These are phyloP conservation scores for Calocybe cyanea DNA, from an alignment of 768 basidiomycete species.

Conservation along the genomic window DNA sequence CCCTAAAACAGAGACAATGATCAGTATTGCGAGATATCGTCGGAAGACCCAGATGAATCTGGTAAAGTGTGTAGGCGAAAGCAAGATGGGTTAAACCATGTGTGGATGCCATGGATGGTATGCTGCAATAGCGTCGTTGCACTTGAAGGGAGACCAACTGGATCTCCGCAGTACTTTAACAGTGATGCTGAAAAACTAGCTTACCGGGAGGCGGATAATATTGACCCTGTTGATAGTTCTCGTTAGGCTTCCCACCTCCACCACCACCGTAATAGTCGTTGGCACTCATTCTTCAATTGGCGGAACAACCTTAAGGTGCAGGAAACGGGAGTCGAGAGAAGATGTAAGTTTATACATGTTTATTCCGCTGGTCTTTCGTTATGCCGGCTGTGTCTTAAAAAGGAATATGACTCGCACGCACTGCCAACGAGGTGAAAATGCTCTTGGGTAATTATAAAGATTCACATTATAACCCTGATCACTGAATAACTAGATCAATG, in stretches of 20 bases:
- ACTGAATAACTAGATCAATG: no score
- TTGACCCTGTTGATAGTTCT: slow-evolving; percentile 47
- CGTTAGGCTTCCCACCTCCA: slow-evolving; percentile 46
- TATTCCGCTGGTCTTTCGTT: slow-evolving; percentile 3
- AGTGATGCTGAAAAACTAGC: neutral
- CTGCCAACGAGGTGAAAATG: no score
- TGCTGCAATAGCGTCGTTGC: neutral
- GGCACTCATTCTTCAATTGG: slow-evolving; percentile 54
- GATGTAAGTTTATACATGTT: slow-evolving; percentile 28
- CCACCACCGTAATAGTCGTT: slow-evolving; percentile 67
- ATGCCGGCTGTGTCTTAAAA: neutral
- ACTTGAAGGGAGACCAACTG: neutral
- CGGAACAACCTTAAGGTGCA: slow-evolving; percentile 11
- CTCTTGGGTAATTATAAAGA: neutral
- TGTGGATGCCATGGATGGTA: neutral
- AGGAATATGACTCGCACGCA: slow-evolving; percentile 5
- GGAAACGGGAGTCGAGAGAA: slow-evolving; percentile 11
- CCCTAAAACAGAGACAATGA: slow-evolving; percentile 25
- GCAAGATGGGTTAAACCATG: neutral
- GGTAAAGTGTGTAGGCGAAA: neutral
- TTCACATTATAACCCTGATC: no score
- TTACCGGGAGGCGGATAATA: slow-evolving; percentile 37
- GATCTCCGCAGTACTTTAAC: slow-evolving; percentile 2
- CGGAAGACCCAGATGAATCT: neutral
- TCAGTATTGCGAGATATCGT: slow-evolving; percentile 3